phyloP scores from a whole-genome alignment of 805 yeast genomes.

The Candida silvicultrix region DNA sequence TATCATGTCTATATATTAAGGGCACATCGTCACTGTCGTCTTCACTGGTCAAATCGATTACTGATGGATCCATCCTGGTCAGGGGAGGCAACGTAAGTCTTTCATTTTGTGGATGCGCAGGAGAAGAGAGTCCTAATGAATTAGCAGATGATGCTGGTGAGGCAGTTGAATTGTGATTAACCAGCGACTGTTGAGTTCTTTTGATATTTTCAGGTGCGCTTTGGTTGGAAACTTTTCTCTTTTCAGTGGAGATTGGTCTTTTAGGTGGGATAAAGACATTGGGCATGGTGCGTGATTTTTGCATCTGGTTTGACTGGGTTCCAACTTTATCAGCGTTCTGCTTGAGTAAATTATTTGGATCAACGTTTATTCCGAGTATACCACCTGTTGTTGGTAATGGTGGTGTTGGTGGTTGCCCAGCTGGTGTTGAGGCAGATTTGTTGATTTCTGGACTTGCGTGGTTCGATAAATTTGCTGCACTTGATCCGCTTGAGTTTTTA shows the following conservation, averaged over 20 bases:
- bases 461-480: background rate
- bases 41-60: conserved; percentile 4
- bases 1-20: background rate
- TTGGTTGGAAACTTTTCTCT: background rate
- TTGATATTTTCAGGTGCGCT: background rate
- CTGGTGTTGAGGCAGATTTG: background rate
- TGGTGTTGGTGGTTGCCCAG: background rate
- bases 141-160: too few species aligned
- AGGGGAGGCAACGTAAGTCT: background rate
- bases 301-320: background rate
- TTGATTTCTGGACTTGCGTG: background rate
- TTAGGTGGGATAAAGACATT: conserved; percentile 1
- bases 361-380: background rate
- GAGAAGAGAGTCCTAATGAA: too few species aligned
- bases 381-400: background rate
- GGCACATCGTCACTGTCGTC: background rate
- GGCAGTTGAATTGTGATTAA: too few species aligned
- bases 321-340: background rate
- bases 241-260: background rate
- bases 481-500: background rate
- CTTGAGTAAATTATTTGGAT: background rate
- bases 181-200: background rate
- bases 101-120: too few species aligned
- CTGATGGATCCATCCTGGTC: background rate
- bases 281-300: background rate